These are phyloP conservation scores for Saccharomyces eubayanus DNA, from an alignment of 805 yeast species.

Conservation along the genomic window DNA sequence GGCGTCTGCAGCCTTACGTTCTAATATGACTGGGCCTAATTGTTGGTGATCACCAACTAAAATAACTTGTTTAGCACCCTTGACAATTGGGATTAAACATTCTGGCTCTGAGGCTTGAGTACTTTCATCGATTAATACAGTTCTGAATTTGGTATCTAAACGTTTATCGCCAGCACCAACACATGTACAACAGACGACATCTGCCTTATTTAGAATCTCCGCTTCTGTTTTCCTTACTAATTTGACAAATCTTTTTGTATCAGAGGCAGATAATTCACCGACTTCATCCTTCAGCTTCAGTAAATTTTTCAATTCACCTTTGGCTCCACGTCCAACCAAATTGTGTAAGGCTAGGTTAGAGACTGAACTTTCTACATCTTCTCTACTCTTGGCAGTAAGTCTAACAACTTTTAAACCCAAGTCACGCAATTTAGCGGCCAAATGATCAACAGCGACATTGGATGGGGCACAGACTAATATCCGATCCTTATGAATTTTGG, in stretches of 20 bases:
- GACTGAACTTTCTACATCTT: slow-evolving; percentile 65
- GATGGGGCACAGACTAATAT: slow-evolving; percentile 92
- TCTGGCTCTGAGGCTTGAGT: slow-evolving; percentile 95
- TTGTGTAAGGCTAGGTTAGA: slow-evolving; percentile 50
- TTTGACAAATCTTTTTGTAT: slow-evolving; percentile 39
- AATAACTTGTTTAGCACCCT: slow-evolving; percentile 82
- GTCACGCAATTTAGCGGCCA: slow-evolving; percentile 61
- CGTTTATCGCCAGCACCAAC: slow-evolving; percentile 83
- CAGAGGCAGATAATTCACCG: slow-evolving; percentile 58
- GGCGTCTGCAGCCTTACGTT: slow-evolving; percentile 73
- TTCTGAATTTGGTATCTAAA: slow-evolving; percentile 52
- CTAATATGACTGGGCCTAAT: slow-evolving; percentile 83
- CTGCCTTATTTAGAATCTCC: slow-evolving; percentile 45
- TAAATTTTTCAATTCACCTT: slow-evolving; percentile 51
- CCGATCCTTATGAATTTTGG: slow-evolving; percentile 50
- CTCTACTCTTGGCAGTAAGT: slow-evolving; percentile 66
- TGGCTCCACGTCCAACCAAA: slow-evolving; percentile 40
- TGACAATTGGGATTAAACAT: slow-evolving; percentile 77
- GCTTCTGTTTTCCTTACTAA: slow-evolving; percentile 42
- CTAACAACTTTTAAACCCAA: slow-evolving; percentile 74
- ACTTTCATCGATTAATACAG: slow-evolving; percentile 84
- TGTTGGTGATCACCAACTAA: slow-evolving; percentile 95
- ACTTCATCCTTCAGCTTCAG: slow-evolving; percentile 49
- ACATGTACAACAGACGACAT: slow-evolving; percentile 85
- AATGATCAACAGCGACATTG: slow-evolving; percentile 89